Percentiles rank a stretch among this genome's conserved stretches.
These are phyloP conservation scores for Hypomontagnella monticulosa DNA, from an alignment of 495 filamentous ascomycete species.

Conservation along the genomic window DNA sequence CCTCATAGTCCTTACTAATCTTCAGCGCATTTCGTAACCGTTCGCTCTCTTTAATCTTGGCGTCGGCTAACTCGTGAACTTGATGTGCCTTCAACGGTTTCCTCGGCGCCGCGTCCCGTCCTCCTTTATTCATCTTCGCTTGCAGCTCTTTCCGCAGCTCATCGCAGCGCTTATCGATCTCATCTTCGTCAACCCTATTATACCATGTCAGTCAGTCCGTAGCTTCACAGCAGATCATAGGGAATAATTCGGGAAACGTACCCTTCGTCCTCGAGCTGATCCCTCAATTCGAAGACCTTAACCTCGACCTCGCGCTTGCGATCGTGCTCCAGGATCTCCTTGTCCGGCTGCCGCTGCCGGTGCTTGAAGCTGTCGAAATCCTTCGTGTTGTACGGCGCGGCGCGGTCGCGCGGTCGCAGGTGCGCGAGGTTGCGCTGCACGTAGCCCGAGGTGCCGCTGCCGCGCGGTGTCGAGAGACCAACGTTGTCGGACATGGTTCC, in stretches of 20 bases:
- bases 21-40: conserved; percentile 86
- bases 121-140: conserved; percentile 58
- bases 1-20: conserved; percentile 88
- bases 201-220: background rate
- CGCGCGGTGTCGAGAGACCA: conserved; percentile 93
- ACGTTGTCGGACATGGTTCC: conserved; percentile 92
- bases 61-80: conserved; percentile 94
- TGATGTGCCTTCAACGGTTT: conserved; percentile 84
- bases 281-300: conserved; percentile 88
- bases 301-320: conserved; percentile 88
- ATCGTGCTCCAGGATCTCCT: conserved; percentile 93
- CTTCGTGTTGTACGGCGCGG: conserved; percentile 68
- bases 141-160: conserved; percentile 71
- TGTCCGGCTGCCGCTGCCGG: conserved; percentile 84
- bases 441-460: conserved; percentile 95
- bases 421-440: conserved; percentile 94
- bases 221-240: background rate
- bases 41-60: conserved; percentile 97
- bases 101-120: conserved; percentile 48
- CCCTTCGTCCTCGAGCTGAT: conserved; percentile 90
- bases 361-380: conserved; percentile 70
- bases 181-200: conserved; percentile 78
- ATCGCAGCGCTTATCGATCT: conserved; percentile 74
- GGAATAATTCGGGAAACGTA: conserved; percentile 47
- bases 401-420: conserved; percentile 77